Base-by-base conservation (phyloP, 2,329 filamentous ascomycete genomes). In the Colletotrichum graminicola region DNA sequence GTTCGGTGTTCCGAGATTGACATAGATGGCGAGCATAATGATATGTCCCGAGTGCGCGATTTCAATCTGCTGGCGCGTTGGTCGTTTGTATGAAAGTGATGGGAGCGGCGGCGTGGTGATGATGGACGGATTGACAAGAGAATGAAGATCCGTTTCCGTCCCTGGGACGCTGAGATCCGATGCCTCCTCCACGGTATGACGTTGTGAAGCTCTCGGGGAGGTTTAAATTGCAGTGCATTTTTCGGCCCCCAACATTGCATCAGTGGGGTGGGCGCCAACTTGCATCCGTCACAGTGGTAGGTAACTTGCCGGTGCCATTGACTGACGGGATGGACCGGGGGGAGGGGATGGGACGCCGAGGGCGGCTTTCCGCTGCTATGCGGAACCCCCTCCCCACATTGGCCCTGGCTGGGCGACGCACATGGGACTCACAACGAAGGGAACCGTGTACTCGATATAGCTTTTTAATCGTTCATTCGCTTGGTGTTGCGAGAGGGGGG, bases 1-100 rank as follows among this genome's bases (percentile, higher is more conserved):
- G 65, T 68, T 49, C 56, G 69, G 69, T 72, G 69, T 72, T 72
- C 45, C 59, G 59, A 72, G 69, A 72, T 39, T 72, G 69, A 69
- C 54, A 72, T 72, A 69, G 69, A 72, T 64, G 66, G 69, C 69
- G 59, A 68, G 69, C 65, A 72, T 72, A 72, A 72, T 72, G 69
- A 69, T 21, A 64, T 49, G 65, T 67, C 54, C 67, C 26, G 62
- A 62, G 43, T 71, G 34, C 29, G 66, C n/a, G 55, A 43, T 21
- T 60, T 41, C 36, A 18, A 23, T 23, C n/a, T 43, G 26, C 5
- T 16, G 34, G 36, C 10, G 23, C 12, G 18, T 5, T 3, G 10
- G 12, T n/a, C 16, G 32, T 18, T n/a, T 41, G 47, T 26, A 26
- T 18, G 56, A 29, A 16, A 43, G 36, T 43, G 36, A 32, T 60